A percentile compares a stretch with the other conserved stretches of the same genome.
Conservation (phyloP, 148 eudicot genomes). For the Vaccinium corymbosum region DNA sequence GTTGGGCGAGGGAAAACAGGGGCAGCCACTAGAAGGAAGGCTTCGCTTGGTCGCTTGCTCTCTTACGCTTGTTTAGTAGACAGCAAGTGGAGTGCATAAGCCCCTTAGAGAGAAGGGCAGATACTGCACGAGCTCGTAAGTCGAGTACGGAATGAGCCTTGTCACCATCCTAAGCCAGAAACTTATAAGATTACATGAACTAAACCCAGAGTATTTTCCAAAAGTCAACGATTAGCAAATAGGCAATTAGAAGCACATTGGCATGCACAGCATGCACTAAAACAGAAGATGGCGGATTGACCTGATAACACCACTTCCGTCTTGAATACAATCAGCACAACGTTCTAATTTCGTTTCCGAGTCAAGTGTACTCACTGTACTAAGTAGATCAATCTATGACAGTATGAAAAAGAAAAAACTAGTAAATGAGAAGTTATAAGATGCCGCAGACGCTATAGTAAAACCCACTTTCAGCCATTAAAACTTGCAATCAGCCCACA, state of each 20-base stretch:
- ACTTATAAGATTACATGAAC: background rate
- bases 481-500: background rate
- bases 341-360: background rate
- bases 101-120: no score
- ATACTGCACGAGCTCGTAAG: no score
- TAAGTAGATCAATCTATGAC: background rate
- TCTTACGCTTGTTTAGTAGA: no score
- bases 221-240: background rate
- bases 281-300: background rate
- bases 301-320: background rate
- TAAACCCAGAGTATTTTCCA: background rate
- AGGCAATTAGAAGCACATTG: background rate
- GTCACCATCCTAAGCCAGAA: background rate
- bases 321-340: background rate
- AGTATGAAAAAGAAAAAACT: background rate
- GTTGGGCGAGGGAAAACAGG: no score
- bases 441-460: background rate
- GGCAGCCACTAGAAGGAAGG: no score
- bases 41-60: no score
- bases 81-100: no score
- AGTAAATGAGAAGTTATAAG: background rate
- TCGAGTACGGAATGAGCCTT: background rate
- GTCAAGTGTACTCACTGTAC: background rate
- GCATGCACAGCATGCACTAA: background rate
- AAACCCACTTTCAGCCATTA: no score